These are phyloP conservation scores for Trametes sp. DNA, from an alignment of 1,284 basidiomycete genomes.

Conservation along the genomic window DNA sequence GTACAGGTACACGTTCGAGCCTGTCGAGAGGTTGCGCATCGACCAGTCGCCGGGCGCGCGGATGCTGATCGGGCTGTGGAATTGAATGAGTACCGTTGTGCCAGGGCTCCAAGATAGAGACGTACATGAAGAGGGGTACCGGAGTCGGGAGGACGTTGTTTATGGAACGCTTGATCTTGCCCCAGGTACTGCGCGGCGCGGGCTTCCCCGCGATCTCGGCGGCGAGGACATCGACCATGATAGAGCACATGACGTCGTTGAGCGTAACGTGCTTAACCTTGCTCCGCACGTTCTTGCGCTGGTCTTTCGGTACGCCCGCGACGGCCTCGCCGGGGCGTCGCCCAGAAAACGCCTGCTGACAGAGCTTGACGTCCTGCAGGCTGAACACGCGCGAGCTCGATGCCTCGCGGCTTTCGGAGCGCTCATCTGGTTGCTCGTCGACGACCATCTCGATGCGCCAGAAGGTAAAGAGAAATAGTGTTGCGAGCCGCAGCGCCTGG, in stretches of 20 bases:
- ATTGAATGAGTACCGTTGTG: not conserved
- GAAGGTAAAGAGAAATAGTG: slow-evolving; percentile 37
- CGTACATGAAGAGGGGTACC: slow-evolving; percentile 39
- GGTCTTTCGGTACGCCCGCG: slow-evolving; percentile 30
- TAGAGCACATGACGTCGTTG: slow-evolving; percentile 43
- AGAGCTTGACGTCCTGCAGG: slow-evolving; percentile 39
- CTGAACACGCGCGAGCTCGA: slow-evolving; percentile 38
- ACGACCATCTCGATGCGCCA: slow-evolving; percentile 42
- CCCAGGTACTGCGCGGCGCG: slow-evolving; percentile 21
- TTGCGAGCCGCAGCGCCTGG: slow-evolving; percentile 32
- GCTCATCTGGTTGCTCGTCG: slow-evolving; percentile 29
- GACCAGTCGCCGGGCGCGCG: slow-evolving; percentile 40
- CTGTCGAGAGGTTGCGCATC: slow-evolving; percentile 40
- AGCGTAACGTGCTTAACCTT: slow-evolving; percentile 39
- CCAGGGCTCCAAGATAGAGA: not conserved
- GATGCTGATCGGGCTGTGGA: slow-evolving; percentile 37
- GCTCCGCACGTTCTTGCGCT: slow-evolving; percentile 30
- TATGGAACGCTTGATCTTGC: slow-evolving; percentile 22
- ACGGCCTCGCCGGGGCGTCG: slow-evolving; percentile 34
- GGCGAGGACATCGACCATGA: slow-evolving; percentile 41
- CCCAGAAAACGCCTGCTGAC: slow-evolving; percentile 43
- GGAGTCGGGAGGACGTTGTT: slow-evolving; percentile 34
- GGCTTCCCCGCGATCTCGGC: slow-evolving; percentile 32
- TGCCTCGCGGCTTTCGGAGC: slow-evolving; percentile 36
- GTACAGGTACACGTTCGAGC: slow-evolving; percentile 35